These are phyloP conservation scores for Hypoxylon trugodes DNA, from an alignment of 495 filamentous ascomycete species.

Conservation along the genomic window DNA sequence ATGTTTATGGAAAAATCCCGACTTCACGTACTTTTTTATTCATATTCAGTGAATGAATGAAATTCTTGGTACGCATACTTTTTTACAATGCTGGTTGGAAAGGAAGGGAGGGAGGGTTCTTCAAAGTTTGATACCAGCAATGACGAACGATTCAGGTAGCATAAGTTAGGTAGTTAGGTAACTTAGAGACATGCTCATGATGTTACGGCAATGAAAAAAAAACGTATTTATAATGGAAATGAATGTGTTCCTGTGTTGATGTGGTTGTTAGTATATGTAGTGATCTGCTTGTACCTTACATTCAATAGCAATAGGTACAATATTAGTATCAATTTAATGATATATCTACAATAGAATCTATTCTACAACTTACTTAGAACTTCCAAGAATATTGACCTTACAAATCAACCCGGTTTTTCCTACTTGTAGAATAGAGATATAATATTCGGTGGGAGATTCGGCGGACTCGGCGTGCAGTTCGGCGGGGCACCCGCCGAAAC, in stretches of 20 bases:
- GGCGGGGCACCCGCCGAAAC: constrained; percentile 28
- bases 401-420: too few relatives aligned
- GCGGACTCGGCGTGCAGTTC: constrained; percentile 12
- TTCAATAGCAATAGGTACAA: too few relatives aligned
- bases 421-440: too few relatives aligned
- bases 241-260: background rate
- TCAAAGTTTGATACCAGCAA: constrained; percentile 24
- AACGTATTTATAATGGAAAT: constrained; percentile 20
- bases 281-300: too few relatives aligned
- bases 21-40: constrained; percentile 31
- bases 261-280: background rate
- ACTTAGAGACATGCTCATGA: constrained; percentile 26
- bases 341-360: too few relatives aligned
- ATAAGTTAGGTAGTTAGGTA: constrained; percentile 26
- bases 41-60: too few relatives aligned
- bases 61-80: constrained; percentile 28
- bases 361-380: too few relatives aligned
- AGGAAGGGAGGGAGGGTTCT: too few relatives aligned
- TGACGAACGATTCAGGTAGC: constrained; percentile 33
- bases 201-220: constrained; percentile 39
- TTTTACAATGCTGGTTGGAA: too few relatives aligned
- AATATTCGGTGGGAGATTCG: constrained; percentile 26
- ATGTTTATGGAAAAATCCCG: constrained; percentile 14
- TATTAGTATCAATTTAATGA: too few relatives aligned
- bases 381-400: constrained; percentile 7